A percentile compares a stretch with the other conserved stretches of the same genome.
Evolutionary conservation across 768 basidiomycete genomes (phyloP).

Genomic region (Rhodotorula diobovata): DNA sequence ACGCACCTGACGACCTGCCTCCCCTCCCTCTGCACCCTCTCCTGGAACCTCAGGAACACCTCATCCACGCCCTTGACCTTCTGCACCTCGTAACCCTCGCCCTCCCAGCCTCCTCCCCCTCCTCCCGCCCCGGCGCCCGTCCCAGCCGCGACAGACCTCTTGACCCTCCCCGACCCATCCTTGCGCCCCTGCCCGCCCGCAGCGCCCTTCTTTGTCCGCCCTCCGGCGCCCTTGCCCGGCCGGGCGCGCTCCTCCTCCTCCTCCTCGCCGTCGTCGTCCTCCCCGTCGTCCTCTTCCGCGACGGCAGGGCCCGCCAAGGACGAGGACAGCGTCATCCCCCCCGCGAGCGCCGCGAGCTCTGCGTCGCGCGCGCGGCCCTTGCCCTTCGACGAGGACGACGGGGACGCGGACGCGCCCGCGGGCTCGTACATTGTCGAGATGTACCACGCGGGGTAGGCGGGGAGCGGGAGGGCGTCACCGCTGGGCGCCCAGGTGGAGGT

Average conservation of each 20-base stretch:
- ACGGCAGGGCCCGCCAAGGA: too few species aligned
- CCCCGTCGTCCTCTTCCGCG: background rate
- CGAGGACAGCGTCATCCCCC: background rate
- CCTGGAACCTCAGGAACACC: conserved; percentile 78
- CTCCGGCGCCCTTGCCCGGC: conserved; percentile 26
- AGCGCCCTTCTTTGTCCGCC: conserved; percentile 14
- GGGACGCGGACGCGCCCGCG: background rate
- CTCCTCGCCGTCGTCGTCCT: background rate
- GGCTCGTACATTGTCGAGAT: conserved; percentile 41
- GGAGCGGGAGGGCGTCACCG: background rate
- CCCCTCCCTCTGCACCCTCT: conserved; percentile 64
- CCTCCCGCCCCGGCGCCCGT: conserved; percentile 35
- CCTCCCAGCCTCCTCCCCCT: conserved; percentile 53
- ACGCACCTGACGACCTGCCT: conserved; percentile 82
- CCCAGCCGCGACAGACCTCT: background rate
- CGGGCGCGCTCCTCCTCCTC: background rate
- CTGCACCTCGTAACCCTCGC: conserved; percentile 71
- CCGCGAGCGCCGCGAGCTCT: background rate
- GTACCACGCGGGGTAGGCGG: conserved; percentile 39
- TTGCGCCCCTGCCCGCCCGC: conserved; percentile 39
- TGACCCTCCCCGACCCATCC: conserved; percentile 1
- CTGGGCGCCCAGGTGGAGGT: background rate
- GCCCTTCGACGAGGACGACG: background rate
- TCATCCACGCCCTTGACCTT: conserved; percentile 67
- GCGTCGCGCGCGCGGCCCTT: background rate